Evolutionary conservation across 2,329 filamentous ascomycete species (phyloP).

Genomic region (Scedosporium boydii): DNA sequence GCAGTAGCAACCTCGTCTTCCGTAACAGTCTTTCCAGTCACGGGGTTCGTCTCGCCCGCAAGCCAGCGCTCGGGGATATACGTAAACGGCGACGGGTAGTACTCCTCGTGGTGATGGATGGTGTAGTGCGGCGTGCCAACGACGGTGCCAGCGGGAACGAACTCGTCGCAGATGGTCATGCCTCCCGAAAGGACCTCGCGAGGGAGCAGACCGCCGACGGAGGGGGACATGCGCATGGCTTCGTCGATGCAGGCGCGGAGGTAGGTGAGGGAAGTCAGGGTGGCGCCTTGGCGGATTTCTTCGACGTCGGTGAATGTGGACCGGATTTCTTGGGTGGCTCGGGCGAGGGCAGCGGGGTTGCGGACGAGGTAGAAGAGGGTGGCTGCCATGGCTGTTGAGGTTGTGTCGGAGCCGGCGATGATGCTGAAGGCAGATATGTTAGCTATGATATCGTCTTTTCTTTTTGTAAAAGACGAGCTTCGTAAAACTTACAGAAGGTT

Average conservation of each 20-base stretch:
- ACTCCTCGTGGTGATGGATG: constrained; percentile 55
- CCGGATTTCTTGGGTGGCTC: constrained; percentile 42
- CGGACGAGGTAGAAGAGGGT: constrained; percentile 55
- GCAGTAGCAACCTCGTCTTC: constrained; percentile 45
- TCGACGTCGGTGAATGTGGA: constrained; percentile 38
- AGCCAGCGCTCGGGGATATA: constrained; percentile 61
- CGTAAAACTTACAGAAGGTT: constrained; percentile 46
- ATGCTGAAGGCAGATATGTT: constrained; percentile 30
- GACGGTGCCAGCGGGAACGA: constrained; percentile 48
- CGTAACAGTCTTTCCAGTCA: constrained; percentile 27
- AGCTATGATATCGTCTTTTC: constrained; percentile 1
- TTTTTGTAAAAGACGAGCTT: too few species aligned
- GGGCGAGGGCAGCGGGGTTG: constrained; percentile 34
- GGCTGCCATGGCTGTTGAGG: constrained; percentile 56
- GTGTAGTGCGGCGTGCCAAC: constrained; percentile 59
- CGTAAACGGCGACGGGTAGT: constrained; percentile 49
- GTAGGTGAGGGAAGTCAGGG: constrained; percentile 43
- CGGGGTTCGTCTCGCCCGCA: constrained; percentile 30
- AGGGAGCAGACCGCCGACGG: constrained; percentile 49
- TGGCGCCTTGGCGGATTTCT: constrained; percentile 43
- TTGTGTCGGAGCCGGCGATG: constrained; percentile 64
- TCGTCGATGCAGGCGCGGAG: constrained; percentile 57
- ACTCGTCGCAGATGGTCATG: constrained; percentile 41
- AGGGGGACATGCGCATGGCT: constrained; percentile 53
- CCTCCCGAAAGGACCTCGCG: constrained; percentile 50